Base-by-base conservation (phyloP, 164 flowering plant species). In the Vitis rupestris region DNA sequence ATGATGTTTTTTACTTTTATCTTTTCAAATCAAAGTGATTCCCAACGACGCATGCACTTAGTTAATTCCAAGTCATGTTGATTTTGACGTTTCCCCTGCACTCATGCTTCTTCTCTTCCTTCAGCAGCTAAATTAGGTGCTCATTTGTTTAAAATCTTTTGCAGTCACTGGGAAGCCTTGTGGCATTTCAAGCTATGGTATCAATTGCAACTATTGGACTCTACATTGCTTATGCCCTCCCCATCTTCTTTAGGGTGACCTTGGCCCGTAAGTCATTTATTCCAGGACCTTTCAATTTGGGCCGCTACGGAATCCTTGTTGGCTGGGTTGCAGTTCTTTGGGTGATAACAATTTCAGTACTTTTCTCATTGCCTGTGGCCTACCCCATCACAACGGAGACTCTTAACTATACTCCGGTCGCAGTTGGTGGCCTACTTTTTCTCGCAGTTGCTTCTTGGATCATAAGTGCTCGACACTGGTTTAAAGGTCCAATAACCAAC, bases 171-270 rank as follows among this genome's bases (percentile, higher is more conserved):
- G 92, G 90, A 72, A 95, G 99, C 82, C 19, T 80, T 9, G 99
- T 93, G 61, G 98, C 94, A 58, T 89, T 89, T 69, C 72, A 89
- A 59, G 94, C 94, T 4, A 89, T 95, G 98, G 97, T 91, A 31
- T 95, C 99, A 2, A 91, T 95, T 73, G 99, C 97, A 59, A 90
- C 97, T 1, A 90, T 95, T 19, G 97, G 97, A 48, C 87, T 93
- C 59, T 93, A 95, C 86, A 91, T 93, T 50, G 94, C 98, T 2
- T 93, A 95, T 74, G 98, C 97, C 11, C 63, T 95, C 29, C 99
- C 99, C 29, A 91, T 93, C 62, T 84, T 91, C 75, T 88, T 91
- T 62, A 73, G 99, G 66, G 93, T 95, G 70, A 95, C 99, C 14
- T 68, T 95, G 69, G 96, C 97, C 9, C 88, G 92, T 10, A 85